Conservation (phyloP, 2,329 filamentous ascomycete species). For the Pezicula neosporulosa region DNA sequence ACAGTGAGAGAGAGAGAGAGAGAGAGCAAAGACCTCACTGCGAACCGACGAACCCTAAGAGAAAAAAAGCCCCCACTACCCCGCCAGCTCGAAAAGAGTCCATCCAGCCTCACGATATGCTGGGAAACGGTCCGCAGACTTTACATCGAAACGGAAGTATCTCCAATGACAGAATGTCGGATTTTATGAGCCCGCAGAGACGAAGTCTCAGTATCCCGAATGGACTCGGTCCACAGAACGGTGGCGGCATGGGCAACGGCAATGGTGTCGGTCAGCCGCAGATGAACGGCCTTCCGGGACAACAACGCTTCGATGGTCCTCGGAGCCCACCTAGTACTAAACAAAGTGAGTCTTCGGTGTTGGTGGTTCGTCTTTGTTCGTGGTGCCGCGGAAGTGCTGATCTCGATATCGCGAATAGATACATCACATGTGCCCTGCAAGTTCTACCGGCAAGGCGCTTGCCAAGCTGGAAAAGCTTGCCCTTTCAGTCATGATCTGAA, state of each 20-base stretch:
- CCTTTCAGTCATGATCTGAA: slow-evolving; percentile 95
- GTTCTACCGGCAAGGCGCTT: slow-evolving; percentile 95
- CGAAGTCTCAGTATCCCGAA: slow-evolving; percentile 37
- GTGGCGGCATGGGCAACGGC: not conserved
- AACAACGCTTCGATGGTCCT: slow-evolving; percentile 50
- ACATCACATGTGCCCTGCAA: slow-evolving; percentile 98
- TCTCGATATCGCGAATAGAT: slow-evolving; percentile 48
- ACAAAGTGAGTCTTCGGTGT: slow-evolving; percentile 25
- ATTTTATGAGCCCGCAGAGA: slow-evolving; percentile 51
- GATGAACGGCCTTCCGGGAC: slow-evolving; percentile 41
- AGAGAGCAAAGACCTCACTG: no score
- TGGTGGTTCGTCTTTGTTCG: not conserved
- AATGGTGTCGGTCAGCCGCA: slow-evolving; percentile 8
- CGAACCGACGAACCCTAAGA: not conserved
- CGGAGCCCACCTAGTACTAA: slow-evolving; percentile 56
- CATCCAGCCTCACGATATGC: slow-evolving; percentile 1
- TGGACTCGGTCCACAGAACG: slow-evolving; percentile 9
- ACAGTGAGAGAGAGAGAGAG: no score
- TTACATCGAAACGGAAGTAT: slow-evolving; percentile 6
- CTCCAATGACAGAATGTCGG: slow-evolving; percentile 2
- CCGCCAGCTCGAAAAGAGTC: not conserved
- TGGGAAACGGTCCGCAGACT: slow-evolving; percentile 7
- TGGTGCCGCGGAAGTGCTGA: not conserved
- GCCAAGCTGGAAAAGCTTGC: slow-evolving; percentile 93
- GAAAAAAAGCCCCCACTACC: not conserved